Evolutionary conservation across 495 filamentous ascomycete genomes (phyloP).

Genomic region (Annulohypoxylon moriforme): DNA sequence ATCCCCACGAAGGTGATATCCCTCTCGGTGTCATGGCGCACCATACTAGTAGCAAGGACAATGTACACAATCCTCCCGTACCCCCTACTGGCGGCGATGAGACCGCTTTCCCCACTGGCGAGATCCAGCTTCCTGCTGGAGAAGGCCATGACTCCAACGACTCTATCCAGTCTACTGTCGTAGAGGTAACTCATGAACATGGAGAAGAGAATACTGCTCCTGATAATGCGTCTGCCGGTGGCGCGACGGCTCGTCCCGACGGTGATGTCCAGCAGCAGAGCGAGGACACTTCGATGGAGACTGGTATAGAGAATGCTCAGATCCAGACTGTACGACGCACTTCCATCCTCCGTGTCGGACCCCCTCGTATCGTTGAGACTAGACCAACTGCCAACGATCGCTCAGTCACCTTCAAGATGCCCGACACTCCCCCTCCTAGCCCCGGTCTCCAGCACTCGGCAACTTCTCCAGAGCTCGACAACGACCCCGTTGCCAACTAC

Average conservation of each 20-base stretch:
- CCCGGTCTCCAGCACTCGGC: neutral
- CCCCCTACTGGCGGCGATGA: neutral
- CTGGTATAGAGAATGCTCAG: neutral
- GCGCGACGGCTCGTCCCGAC: neutral
- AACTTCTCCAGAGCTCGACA: slow-evolving; percentile 6
- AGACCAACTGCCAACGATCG: neutral
- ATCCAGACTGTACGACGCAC: neutral
- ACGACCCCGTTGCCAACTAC: slow-evolving; percentile 17
- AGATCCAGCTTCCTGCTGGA: neutral
- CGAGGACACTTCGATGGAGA: neutral
- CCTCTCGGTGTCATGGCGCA: neutral
- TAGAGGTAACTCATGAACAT: too few species aligned
- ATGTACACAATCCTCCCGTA: neutral
- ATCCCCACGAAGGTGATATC: neutral
- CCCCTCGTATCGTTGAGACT: neutral
- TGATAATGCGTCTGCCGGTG: neutral
- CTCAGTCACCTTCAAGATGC: neutral
- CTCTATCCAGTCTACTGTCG: neutral
- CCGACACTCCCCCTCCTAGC: neutral
- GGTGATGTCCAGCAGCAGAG: neutral
- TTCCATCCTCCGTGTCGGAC: neutral
- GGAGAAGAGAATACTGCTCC: neutral
- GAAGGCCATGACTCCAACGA: neutral
- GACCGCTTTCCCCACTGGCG: neutral
- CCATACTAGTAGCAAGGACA: neutral